These are phyloP conservation scores for Gynostemma pentaphyllum DNA, from an alignment of 306 rosid genomes.

Conservation along the genomic window DNA sequence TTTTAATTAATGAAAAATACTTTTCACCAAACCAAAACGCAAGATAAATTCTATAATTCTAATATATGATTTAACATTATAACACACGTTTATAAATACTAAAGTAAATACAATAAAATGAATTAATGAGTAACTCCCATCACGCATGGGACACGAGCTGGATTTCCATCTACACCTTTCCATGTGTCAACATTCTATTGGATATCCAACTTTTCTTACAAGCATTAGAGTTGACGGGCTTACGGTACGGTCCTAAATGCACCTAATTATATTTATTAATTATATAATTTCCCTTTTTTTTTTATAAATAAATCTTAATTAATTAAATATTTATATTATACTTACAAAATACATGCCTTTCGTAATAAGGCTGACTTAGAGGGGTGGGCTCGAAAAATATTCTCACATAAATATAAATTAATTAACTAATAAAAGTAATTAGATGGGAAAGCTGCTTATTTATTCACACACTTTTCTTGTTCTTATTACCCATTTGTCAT, in stretches of 20 bases:
- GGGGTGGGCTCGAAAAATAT: conserved; percentile 17
- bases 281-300: not conserved
- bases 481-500: not conserved
- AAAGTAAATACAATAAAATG: too few species aligned
- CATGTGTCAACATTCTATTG: not conserved
- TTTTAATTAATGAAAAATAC: too few species aligned
- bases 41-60: too few species aligned
- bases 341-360: conserved; percentile 1
- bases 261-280: not conserved
- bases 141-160: too few species aligned
- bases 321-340: not conserved
- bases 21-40: too few species aligned
- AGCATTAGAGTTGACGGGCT: conserved; percentile 6
- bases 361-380: conserved; percentile 28
- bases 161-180: not conserved
- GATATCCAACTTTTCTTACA: not conserved
- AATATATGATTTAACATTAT: too few species aligned
- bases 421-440: not conserved
- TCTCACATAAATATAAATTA: not conserved
- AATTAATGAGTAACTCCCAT: too few species aligned
- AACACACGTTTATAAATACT: too few species aligned
- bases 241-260: not conserved
- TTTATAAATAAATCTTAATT: too few species aligned
- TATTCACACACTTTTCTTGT: not conserved
- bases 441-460: not conserved